Percentiles rank a stretch among this genome's conserved stretches.
Conservation (phyloP, 2,329 filamentous ascomycete species). For the Xylaria sp. region DNA sequence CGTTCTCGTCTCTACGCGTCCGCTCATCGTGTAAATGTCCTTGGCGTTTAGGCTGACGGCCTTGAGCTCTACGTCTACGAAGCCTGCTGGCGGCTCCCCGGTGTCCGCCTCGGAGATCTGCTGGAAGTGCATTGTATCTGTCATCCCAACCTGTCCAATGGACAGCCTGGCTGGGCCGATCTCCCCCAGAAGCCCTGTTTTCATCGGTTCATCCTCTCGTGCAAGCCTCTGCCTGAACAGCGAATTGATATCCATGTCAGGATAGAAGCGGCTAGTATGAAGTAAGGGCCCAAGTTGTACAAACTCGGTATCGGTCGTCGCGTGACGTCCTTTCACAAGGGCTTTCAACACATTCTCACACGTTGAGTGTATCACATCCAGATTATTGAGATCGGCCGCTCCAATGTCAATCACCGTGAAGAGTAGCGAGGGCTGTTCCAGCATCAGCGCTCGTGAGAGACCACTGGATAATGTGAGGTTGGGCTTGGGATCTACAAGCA, state of each 20-base stretch:
- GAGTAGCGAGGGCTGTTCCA: slow-evolving; percentile 32
- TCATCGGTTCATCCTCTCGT: slow-evolving; percentile 1
- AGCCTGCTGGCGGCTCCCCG: slow-evolving; percentile 11
- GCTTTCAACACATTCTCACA: slow-evolving; percentile 1
- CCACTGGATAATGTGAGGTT: slow-evolving; percentile 32
- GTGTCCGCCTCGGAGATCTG: slow-evolving; percentile 2
- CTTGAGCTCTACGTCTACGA: slow-evolving; percentile 21
- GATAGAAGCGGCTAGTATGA: slow-evolving; percentile 42
- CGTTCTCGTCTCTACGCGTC: background rate
- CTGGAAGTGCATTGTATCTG: slow-evolving; percentile 39
- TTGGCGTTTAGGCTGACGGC: slow-evolving; percentile 42
- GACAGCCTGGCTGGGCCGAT: background rate
- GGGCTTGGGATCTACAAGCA: slow-evolving; percentile 24
- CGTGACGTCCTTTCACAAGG: background rate
- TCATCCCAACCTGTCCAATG: slow-evolving; percentile 40
- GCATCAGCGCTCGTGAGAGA: slow-evolving; percentile 33
- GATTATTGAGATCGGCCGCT: background rate
- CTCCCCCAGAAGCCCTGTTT: background rate
- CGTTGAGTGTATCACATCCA: background rate
- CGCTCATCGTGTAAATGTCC: slow-evolving; percentile 39
- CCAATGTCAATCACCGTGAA: slow-evolving; percentile 32
- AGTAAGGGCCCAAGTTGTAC: slow-evolving; percentile 26
- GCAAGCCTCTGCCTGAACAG: slow-evolving; percentile 5
- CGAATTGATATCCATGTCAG: slow-evolving; percentile 38
- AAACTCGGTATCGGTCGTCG: slow-evolving; percentile 28